Conservation (phyloP, 2,329 filamentous ascomycete species). For the Helotiales sp. region DNA sequence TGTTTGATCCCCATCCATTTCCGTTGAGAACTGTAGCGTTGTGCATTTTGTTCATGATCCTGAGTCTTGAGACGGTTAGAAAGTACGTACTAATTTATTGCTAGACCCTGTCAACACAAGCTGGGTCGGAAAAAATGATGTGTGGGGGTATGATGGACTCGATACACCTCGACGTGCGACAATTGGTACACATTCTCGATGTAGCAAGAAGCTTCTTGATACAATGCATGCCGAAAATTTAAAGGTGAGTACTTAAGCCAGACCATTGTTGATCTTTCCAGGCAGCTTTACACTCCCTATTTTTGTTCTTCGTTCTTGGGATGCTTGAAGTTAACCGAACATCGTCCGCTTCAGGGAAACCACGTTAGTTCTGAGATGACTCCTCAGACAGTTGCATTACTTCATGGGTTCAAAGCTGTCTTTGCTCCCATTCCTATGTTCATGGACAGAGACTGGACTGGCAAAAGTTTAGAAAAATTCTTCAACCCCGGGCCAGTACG, state of each 20-base stretch:
- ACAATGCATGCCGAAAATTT: slow-evolving; percentile 80
- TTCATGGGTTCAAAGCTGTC: slow-evolving; percentile 80
- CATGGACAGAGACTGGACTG: slow-evolving; percentile 75
- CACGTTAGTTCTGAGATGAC: slow-evolving; percentile 84
- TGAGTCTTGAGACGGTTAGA: background rate
- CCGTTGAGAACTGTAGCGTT: background rate
- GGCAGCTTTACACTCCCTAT: background rate
- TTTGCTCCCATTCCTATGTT: slow-evolving; percentile 80
- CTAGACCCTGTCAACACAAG: slow-evolving; percentile 11
- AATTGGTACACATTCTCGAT: slow-evolving; percentile 77
- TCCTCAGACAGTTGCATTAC: slow-evolving; percentile 71
- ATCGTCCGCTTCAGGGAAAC: slow-evolving; percentile 51
- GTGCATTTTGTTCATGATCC: too few species aligned
- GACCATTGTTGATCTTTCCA: background rate
- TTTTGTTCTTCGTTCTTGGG: too few species aligned
- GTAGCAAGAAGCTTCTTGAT: slow-evolving; percentile 73
- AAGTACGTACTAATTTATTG: background rate
- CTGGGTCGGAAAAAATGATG: slow-evolving; percentile 71
- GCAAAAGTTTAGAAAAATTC: slow-evolving; percentile 58
- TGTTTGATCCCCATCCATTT: background rate
- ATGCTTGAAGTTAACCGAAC: background rate
- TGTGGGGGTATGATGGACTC: slow-evolving; percentile 55
- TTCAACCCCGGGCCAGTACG: slow-evolving; percentile 61
- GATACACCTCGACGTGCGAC: slow-evolving; percentile 62
- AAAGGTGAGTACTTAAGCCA: slow-evolving; percentile 46